These are phyloP conservation scores for Chalara sp. DNA, from an alignment of 2,329 filamentous ascomycete genomes.

Conservation along the genomic window DNA sequence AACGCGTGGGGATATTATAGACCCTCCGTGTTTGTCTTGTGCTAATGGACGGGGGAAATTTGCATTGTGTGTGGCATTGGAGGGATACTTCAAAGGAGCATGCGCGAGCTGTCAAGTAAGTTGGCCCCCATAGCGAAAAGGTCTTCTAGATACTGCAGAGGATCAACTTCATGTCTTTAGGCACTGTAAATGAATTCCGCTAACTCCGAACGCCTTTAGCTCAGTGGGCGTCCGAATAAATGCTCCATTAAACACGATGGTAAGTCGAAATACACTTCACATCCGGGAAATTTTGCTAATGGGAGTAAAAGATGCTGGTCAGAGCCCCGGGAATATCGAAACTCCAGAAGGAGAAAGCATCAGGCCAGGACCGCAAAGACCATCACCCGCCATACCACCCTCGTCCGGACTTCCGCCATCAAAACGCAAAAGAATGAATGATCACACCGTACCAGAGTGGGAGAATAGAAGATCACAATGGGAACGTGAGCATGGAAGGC, in stretches of 20 bases:
- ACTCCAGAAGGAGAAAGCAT: constrained; percentile 5
- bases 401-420: constrained; percentile 8
- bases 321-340: constrained; percentile 10
- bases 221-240: constrained; percentile 24
- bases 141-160: too few species aligned
- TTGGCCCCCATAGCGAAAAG: too few species aligned
- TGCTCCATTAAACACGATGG: constrained; percentile 27
- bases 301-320: constrained; percentile 4
- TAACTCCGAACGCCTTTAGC: too few species aligned
- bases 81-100: constrained; percentile 28
- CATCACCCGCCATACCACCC: constrained; percentile 3
- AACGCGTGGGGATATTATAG: constrained; percentile 22
- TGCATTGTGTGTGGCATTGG: constrained; percentile 23
- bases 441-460: constrained; percentile 18
- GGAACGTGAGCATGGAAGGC: constrained; percentile 13
- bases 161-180: too few species aligned
- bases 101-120: constrained; percentile 25
- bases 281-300: neutral
- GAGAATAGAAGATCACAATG: constrained; percentile 22
- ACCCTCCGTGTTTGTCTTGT: constrained; percentile 21
- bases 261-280: constrained; percentile 7
- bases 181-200: too few species aligned
- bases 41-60: constrained; percentile 27
- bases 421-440: constrained; percentile 18
- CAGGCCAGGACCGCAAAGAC: neutral